Evolutionary conservation across 768 basidiomycete genomes (phyloP).

Genomic region (Mrakia blollopis): DNA sequence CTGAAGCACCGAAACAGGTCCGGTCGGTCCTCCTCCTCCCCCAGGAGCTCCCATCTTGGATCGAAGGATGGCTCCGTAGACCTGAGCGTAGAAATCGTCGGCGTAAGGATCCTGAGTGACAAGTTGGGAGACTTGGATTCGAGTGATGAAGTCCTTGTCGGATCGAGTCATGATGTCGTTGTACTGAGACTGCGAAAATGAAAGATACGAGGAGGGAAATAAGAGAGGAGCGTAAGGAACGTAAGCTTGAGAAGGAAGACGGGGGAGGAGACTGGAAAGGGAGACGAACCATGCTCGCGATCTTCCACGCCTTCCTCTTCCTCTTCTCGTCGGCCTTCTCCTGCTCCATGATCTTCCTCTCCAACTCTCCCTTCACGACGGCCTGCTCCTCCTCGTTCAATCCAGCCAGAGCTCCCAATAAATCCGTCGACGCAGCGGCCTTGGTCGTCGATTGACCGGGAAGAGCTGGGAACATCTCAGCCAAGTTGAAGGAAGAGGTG

Average conservation of each 20-base stretch:
- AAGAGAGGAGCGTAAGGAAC: no score
- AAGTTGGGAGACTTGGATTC: conserved; percentile 96
- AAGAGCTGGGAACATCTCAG: conserved; percentile 33
- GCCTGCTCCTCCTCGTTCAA: conserved; percentile 31
- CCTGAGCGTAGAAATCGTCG: conserved; percentile 98
- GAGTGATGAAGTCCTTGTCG: conserved; percentile 98
- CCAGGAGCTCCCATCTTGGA: conserved; percentile 56
- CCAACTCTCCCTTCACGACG: conserved; percentile 33
- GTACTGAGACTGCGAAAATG: conserved; percentile 39
- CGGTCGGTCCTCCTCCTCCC: conserved; percentile 48
- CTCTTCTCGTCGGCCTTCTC: conserved; percentile 37
- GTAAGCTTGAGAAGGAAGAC: conserved; percentile 26
- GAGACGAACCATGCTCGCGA: conserved; percentile 39
- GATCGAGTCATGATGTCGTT: conserved; percentile 46
- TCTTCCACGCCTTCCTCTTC: conserved; percentile 36
- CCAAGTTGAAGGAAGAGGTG: conserved; percentile 26
- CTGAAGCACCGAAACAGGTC: conserved; percentile 59
- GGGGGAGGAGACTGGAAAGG: conserved; percentile 1
- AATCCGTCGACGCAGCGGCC: conserved; percentile 28
- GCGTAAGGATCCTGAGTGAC: conserved; percentile 92
- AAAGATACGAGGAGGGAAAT: neutral
- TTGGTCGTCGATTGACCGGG: conserved; percentile 20
- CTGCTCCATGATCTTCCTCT: conserved; percentile 37
- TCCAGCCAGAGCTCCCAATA: conserved; percentile 28
- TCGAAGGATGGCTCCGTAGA: conserved; percentile 77